These are phyloP conservation scores for Pythium insidiosum DNA, from an alignment of 352 stramenopile species.

Conservation along the genomic window DNA sequence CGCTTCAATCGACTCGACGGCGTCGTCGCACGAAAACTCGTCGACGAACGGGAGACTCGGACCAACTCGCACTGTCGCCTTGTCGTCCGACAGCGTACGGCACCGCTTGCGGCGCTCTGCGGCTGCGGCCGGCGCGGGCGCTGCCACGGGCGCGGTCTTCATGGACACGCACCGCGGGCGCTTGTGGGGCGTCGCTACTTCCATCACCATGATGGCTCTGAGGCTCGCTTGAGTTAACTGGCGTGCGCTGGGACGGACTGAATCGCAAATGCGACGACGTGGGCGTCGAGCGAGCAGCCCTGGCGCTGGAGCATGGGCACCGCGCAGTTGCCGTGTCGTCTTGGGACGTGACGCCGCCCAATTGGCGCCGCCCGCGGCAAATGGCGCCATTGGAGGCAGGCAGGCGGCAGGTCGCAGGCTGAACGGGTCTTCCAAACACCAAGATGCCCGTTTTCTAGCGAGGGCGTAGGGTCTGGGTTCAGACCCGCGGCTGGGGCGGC, in stretches of 20 bases:
- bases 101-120: constrained; percentile 10
- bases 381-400: too few relatives aligned
- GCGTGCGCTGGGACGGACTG: too few relatives aligned
- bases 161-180: neutral
- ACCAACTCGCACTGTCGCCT: constrained; percentile 7
- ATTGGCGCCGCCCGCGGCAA: too few relatives aligned
- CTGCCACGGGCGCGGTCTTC: too few relatives aligned
- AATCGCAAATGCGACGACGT: neutral
- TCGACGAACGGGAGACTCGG: constrained; percentile 22
- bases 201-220: too few relatives aligned
- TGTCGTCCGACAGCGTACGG: constrained; percentile 5
- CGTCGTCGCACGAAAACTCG: constrained; percentile 20
- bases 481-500: too few relatives aligned
- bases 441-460: too few relatives aligned
- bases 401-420: too few relatives aligned
- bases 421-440: too few relatives aligned
- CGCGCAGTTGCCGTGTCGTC: neutral
- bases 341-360: too few relatives aligned
- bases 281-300: neutral
- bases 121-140: constrained; percentile 11
- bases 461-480: too few relatives aligned
- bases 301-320: neutral
- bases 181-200: neutral
- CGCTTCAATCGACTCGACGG: constrained; percentile 6
- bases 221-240: too few relatives aligned